phyloP scores from a whole-genome alignment of 495 filamentous ascomycete genomes.

The Jackrogersella multiformis region DNA sequence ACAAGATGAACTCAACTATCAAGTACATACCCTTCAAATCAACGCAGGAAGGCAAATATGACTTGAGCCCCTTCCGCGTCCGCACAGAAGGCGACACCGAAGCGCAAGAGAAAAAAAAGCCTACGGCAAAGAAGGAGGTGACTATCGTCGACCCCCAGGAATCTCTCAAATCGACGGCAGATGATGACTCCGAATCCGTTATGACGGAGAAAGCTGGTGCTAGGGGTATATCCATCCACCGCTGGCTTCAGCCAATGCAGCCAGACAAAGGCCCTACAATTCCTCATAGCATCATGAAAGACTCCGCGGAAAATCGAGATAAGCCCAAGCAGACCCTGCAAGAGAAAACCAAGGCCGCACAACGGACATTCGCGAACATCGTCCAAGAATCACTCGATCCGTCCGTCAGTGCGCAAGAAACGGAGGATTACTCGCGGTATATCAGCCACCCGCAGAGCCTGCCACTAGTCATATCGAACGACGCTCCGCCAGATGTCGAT shows the following conservation, averaged over 20 bases:
- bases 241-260: slow-evolving; percentile 61
- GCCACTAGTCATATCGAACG: slow-evolving; percentile 83
- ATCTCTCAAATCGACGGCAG: slow-evolving; percentile 43
- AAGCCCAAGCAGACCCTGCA: slow-evolving; percentile 55
- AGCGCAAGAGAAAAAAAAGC: slow-evolving; percentile 59
- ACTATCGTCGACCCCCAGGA: slow-evolving; percentile 67
- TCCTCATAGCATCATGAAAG: slow-evolving; percentile 61
- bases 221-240: slow-evolving; percentile 58
- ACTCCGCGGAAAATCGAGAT: slow-evolving; percentile 42
- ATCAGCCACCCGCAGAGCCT: slow-evolving; percentile 89
- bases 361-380: slow-evolving; percentile 88
- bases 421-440: slow-evolving; percentile 89
- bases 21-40: slow-evolving; percentile 79
- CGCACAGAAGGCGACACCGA: slow-evolving; percentile 64
- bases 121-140: slow-evolving; percentile 64
- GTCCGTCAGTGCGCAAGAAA: slow-evolving; percentile 74
- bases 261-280: slow-evolving; percentile 48
- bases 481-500: slow-evolving; percentile 63
- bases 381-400: slow-evolving; percentile 82
- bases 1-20: slow-evolving; percentile 86
- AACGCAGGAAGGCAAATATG: slow-evolving; percentile 74
- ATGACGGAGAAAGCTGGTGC: slow-evolving; percentile 47
- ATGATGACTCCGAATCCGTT: slow-evolving; percentile 51
- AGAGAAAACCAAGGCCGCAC: slow-evolving; percentile 75
- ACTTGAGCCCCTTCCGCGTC: slow-evolving; percentile 85